Conservation (phyloP, 2,329 filamentous ascomycete genomes). For the Clarireedia homoeocarpa region DNA sequence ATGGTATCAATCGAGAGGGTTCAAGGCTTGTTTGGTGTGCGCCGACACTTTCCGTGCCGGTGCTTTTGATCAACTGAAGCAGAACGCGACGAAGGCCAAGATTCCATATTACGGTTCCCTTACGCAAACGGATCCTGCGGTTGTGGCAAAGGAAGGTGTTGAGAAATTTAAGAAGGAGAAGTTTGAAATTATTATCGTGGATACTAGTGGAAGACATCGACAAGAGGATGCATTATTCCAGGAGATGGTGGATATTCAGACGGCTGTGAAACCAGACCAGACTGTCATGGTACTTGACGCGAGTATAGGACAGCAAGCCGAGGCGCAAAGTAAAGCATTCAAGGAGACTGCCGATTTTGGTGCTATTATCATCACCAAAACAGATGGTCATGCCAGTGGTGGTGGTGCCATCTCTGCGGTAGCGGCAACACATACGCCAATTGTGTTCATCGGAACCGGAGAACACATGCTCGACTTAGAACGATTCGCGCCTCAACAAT, state of each 20-base stretch:
- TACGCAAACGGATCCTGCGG: conserved; percentile 90
- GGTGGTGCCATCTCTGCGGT: conserved; percentile 97
- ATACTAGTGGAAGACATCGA: conserved; percentile 89
- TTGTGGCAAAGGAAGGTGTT: conserved; percentile 90
- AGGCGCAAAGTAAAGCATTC: conserved; percentile 91
- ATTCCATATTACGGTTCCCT: conserved; percentile 97
- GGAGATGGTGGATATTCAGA: conserved; percentile 96
- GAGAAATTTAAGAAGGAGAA: conserved; percentile 98
- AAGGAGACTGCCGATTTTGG: conserved; percentile 96
- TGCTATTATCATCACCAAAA: conserved; percentile 98
- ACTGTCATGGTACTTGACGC: conserved; percentile 98
- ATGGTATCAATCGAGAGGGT: conserved; percentile 89
- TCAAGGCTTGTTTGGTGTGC: conserved; percentile 89
- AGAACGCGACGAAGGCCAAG: conserved; percentile 98
- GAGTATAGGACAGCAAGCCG: conserved; percentile 92
- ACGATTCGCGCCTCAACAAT: conserved; percentile 84
- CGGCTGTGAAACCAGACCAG: conserved; percentile 83
- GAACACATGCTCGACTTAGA: conserved; percentile 96
- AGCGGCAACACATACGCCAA: conserved; percentile 90
- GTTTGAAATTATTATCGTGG: conserved; percentile 97
- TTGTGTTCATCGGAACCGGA: conserved; percentile 95
- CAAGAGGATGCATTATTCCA: conserved; percentile 94
- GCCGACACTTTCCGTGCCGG: conserved; percentile 97
- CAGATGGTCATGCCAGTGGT: conserved; percentile 88
- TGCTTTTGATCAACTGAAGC: conserved; percentile 96